Percentiles rank a stretch among this genome's conserved stretches.
Evolutionary conservation across 1,284 basidiomycete genomes (phyloP).

Genomic region (Peniophora sp.): DNA sequence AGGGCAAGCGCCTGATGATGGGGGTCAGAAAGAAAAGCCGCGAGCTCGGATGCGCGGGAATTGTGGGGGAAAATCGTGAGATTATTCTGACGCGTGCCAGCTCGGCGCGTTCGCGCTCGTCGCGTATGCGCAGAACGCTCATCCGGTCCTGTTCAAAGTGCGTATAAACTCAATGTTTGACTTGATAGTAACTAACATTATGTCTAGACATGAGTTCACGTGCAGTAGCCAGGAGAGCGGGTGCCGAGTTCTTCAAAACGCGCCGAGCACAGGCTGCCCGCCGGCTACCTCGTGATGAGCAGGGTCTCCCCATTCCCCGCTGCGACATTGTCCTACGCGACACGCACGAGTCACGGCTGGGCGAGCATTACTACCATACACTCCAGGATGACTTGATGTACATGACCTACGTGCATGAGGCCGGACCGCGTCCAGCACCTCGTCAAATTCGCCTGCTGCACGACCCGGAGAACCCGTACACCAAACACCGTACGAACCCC

Average conservation of each 20-base stretch:
- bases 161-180: too few relatives aligned
- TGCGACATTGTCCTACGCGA: constrained; percentile 56
- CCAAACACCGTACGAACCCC: constrained; percentile 64
- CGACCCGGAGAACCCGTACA: constrained; percentile 76
- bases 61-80: too few relatives aligned
- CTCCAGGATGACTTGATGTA: constrained; percentile 89
- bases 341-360: constrained; percentile 71
- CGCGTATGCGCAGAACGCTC: too few relatives aligned
- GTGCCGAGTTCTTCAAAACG: constrained; percentile 14
- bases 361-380: constrained; percentile 81
- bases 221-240: too few relatives aligned
- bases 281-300: constrained; percentile 37
- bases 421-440: constrained; percentile 39
- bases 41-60: too few relatives aligned
- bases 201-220: too few relatives aligned
- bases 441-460: constrained; percentile 61
- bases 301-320: constrained; percentile 60
- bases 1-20: too few relatives aligned
- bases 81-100: too few relatives aligned
- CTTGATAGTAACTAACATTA: too few relatives aligned
- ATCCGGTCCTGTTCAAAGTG: too few relatives aligned
- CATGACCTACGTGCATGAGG: constrained; percentile 85
- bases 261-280: constrained; percentile 21
- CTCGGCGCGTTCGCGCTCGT: too few relatives aligned
- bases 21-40: too few relatives aligned